Base-by-base conservation (phyloP, 2,329 filamentous ascomycete species). In the Diaporthe citri region DNA sequence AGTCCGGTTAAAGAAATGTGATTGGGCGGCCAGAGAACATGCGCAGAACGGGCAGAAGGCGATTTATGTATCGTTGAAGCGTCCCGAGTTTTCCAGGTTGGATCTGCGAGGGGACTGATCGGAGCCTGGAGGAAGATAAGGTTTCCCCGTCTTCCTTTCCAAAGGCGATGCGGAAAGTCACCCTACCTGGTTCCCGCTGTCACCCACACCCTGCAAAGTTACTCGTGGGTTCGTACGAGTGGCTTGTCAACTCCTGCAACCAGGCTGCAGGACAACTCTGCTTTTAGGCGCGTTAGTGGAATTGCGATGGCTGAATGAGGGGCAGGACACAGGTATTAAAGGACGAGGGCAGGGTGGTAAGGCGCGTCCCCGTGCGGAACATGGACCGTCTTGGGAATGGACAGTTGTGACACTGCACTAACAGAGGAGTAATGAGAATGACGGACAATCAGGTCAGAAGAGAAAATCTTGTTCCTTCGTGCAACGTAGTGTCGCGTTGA, bases 281-380 rank as follows among this genome's bases (percentile, higher is more conserved):
- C 72, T 74, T 71, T 62, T 57, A 56, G 57, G 62, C 31, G 62
- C 75, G 69, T 76, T 71, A 76, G 75, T 57, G 59, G 60, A 60
- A 28, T 71, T 46, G 57, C 59, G 51, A 51, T 46, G 72, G 41
- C 57, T 43, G 41, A 39, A 34, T 62, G 72, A 39, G 52, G 60
- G 46, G 46, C 62, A 62, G 55, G 31, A 25, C 39, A 43, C 60
- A 25, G 25, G 69, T 48, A 62, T 60, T 46, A 56, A 73, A 70
- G 70, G 31, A n/a, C 22, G 36, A 43, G 28, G 17, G 60, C 39
- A 36, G 52, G 66, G 28, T 59, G 43, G 43, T 41, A 51, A 41
- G 51, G 72, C 39, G 43, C 48, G 36, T 36, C 55, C 43, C 41
- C 46, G 41, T 59, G 67, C 72, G 72, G 62, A 59, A 69, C 60